A percentile compares a stretch with the other conserved stretches of the same genome.
Conservation (phyloP, 2,329 filamentous ascomycete species). For the Colletotrichum camelliae region DNA sequence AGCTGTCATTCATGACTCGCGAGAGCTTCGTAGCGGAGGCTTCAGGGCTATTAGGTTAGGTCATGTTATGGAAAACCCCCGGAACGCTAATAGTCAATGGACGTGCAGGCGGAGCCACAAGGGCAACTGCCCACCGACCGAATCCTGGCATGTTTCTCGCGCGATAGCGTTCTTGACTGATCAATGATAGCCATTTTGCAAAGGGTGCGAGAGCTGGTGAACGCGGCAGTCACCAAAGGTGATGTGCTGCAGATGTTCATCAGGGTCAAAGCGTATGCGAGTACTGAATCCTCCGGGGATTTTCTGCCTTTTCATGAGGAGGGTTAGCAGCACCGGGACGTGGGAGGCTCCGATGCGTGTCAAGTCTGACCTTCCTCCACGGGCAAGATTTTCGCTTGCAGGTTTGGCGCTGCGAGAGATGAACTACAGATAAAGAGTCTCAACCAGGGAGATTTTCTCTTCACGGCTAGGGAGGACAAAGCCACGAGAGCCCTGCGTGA, state of each 20-base stretch:
- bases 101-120: neutral
- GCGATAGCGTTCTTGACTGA: neutral
- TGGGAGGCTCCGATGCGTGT: neutral
- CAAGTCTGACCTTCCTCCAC: neutral
- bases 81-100: neutral
- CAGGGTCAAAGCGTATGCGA: neutral
- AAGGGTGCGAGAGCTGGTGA: neutral
- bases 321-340: neutral
- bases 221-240: neutral
- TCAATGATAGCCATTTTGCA: neutral
- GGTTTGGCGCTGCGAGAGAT: neutral
- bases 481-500: neutral
- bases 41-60: neutral
- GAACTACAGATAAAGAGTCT: neutral
- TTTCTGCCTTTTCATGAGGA: neutral
- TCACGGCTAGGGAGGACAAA: neutral
- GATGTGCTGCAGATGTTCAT: neutral
- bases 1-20: constrained; percentile 1
- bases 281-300: neutral
- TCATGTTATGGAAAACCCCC: neutral
- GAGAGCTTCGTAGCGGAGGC: neutral
- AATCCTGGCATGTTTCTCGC: neutral
- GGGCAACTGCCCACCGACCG: neutral
- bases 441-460: neutral
- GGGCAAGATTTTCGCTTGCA: neutral